These are phyloP conservation scores for Erodium texanum DNA, from an alignment of 441 rosid genomes.

Conservation along the genomic window DNA sequence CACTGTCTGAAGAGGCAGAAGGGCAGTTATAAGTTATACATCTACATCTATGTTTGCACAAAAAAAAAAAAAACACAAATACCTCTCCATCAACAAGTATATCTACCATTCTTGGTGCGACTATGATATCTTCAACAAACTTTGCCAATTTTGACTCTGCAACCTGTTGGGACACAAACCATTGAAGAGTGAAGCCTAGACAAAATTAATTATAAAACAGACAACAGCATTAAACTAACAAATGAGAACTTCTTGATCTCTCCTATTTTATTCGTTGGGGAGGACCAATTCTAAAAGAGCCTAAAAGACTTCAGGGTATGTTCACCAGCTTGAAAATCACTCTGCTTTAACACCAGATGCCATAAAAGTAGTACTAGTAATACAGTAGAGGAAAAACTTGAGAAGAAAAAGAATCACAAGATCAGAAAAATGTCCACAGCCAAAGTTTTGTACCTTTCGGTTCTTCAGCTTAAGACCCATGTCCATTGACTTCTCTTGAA, in stretches of 20 bases:
- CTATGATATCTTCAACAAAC: slow-evolving; percentile 96
- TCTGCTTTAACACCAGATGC: background rate
- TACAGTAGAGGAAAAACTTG: background rate
- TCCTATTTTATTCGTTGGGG: background rate
- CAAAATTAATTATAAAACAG: background rate
- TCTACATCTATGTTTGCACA: background rate
- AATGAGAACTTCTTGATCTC: background rate
- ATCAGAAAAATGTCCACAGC: background rate
- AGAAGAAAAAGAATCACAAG: background rate
- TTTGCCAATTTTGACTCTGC: slow-evolving; percentile 93
- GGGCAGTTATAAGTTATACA: background rate
- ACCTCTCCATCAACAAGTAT: slow-evolving; percentile 99
- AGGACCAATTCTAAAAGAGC: background rate
- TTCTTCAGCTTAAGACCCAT: slow-evolving; percentile 97
- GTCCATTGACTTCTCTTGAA: slow-evolving; percentile 99
- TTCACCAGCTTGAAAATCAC: background rate
- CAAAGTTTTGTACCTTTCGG: slow-evolving; percentile 55
- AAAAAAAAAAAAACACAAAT: slow-evolving; percentile 22
- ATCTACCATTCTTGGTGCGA: slow-evolving; percentile 97
- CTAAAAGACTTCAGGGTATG: background rate
- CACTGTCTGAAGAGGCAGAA: background rate
- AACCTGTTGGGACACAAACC: slow-evolving; percentile 41
- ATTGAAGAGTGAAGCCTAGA: slow-evolving; percentile 3
- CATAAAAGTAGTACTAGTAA: background rate
- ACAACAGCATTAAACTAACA: background rate